A percentile compares a stretch with the other conserved stretches of the same genome.
Conservation (phyloP, 352 stramenopile genomes). For the Plasmopara halstedii region DNA sequence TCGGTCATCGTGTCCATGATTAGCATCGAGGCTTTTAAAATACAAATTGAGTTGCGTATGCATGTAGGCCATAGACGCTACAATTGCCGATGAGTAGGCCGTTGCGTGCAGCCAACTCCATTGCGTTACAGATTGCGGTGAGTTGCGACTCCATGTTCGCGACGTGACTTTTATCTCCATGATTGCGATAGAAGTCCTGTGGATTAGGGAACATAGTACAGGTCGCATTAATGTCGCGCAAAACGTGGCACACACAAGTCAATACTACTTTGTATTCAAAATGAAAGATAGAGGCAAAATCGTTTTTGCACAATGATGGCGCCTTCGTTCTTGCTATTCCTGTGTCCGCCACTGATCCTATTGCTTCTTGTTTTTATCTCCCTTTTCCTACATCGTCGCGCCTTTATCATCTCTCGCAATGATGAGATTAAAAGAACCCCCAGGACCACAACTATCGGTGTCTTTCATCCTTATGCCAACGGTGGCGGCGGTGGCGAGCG, state of each 20-base stretch:
- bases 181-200: background rate
- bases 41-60: conserved; percentile 42
- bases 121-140: conserved; percentile 24
- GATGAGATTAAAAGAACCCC: background rate
- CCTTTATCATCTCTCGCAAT: conserved; percentile 30
- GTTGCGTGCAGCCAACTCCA: conserved; percentile 75
- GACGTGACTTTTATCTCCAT: conserved; percentile 16
- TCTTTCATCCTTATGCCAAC: conserved; percentile 95
- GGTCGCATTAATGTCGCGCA: conserved; percentile 2
- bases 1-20: conserved; percentile 28
- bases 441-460: conserved; percentile 52
- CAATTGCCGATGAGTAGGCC: conserved; percentile 55
- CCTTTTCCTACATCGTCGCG: conserved; percentile 31
- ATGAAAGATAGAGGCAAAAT: no score
- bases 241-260: background rate
- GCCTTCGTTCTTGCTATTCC: conserved; percentile 9
- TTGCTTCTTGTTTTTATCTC: conserved; percentile 16
- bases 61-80: conserved; percentile 64
- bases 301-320: no score
- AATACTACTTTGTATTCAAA: background rate
- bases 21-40: conserved; percentile 27
- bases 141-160: conserved; percentile 3
- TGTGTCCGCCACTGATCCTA: conserved; percentile 20
- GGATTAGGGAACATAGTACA: no score
- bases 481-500: conserved; percentile 95